These are phyloP conservation scores for Phytophthora idaei DNA, from an alignment of 352 stramenopile genomes.

Conservation along the genomic window DNA sequence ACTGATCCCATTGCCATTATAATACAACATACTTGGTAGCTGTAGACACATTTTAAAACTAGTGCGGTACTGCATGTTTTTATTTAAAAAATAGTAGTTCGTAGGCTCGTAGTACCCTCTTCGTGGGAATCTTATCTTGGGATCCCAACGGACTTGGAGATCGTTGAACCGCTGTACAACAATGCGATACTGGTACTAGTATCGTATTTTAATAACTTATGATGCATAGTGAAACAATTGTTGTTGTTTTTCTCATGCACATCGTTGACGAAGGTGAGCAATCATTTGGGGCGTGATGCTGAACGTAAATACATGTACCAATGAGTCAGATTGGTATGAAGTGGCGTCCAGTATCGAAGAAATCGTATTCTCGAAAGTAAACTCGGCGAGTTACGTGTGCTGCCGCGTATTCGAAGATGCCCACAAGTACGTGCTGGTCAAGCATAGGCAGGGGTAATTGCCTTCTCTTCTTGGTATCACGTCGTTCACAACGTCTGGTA, in stretches of 20 bases:
- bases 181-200: not conserved
- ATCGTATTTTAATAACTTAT: not conserved
- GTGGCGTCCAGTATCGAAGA: conserved; percentile 23
- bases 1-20: no score
- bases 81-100: not conserved
- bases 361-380: conserved; percentile 31
- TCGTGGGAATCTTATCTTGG: not conserved
- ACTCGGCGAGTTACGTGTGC: conserved; percentile 22
- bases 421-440: conserved; percentile 22
- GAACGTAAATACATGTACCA: not conserved
- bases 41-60: no score
- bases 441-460: conserved; percentile 12
- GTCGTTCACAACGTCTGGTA: not conserved
- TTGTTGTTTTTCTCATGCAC: conserved; percentile 1
- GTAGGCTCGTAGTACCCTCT: no score
- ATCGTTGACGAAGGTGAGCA: not conserved
- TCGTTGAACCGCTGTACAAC: not conserved
- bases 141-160: not conserved
- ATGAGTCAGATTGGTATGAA: conserved; percentile 26
- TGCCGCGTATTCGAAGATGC: conserved; percentile 32
- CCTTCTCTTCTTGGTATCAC: conserved; percentile 23
- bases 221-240: no score
- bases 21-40: no score
- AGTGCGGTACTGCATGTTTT: no score
- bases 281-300: not conserved